phyloP scores from a whole-genome alignment of 164 flowering plant species.

The Vitis rotundifolia region DNA sequence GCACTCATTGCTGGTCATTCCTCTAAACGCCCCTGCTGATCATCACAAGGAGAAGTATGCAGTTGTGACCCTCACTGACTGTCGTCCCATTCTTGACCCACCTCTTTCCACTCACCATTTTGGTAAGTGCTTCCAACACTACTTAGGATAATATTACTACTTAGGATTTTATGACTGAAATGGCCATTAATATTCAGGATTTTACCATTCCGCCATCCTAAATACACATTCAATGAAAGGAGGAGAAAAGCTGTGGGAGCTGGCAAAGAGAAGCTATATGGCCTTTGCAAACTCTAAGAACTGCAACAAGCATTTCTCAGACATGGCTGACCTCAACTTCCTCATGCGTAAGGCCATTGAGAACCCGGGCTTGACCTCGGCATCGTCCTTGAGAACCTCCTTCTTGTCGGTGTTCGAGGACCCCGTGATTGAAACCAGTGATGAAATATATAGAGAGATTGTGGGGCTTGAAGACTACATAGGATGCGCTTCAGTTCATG shows the following conservation, averaged over 20 bases:
- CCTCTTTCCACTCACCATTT: conserved; percentile 37
- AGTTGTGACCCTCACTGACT: conserved; percentile 65
- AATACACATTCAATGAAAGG: conserved; percentile 49
- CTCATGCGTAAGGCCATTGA: conserved; percentile 78
- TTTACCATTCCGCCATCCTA: conserved; percentile 65
- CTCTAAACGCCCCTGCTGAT: conserved; percentile 39
- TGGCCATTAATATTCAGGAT: conserved; percentile 37
- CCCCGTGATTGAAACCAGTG: conserved; percentile 36
- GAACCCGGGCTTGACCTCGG: conserved; percentile 61
- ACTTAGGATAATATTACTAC: too few relatives aligned
- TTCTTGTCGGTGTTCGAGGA: conserved; percentile 62
- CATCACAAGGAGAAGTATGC: conserved; percentile 69
- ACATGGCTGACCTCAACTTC: conserved; percentile 71
- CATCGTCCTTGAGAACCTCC: conserved; percentile 56
- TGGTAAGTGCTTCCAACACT: conserved; percentile 32
- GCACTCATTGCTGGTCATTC: conserved; percentile 60
- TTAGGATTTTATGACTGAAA: too few relatives aligned
- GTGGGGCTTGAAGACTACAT: conserved; percentile 57
- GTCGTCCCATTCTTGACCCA: conserved; percentile 80
- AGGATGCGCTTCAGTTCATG: conserved; percentile 72
- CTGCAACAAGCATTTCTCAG: conserved; percentile 65
- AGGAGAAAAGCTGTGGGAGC: conserved; percentile 62
- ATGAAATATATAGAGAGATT: conserved; percentile 18
- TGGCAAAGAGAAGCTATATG: conserved; percentile 43
- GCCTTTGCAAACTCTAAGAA: conserved; percentile 39